phyloP scores from a whole-genome alignment of 2,329 filamentous ascomycete genomes.

The Pyrenochaeta sp. region DNA sequence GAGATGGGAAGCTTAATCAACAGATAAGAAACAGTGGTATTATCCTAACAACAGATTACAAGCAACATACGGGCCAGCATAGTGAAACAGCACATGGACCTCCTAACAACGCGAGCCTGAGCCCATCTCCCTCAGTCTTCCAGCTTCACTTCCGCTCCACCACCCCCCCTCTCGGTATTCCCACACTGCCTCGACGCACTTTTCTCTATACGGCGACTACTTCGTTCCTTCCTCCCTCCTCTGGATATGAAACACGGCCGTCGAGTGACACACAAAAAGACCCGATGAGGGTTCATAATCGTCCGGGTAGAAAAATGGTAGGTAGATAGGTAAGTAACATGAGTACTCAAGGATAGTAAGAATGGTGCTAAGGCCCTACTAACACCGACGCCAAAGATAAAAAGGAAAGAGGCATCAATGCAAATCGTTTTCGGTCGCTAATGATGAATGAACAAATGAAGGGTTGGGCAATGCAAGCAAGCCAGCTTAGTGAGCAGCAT shows the following conservation, averaged over 20 bases:
- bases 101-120: background rate
- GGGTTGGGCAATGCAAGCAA: background rate
- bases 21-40: conserved; percentile 24
- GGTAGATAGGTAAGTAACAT: background rate
- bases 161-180: background rate
- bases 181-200: background rate
- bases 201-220: background rate
- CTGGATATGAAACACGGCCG: conserved; percentile 7
- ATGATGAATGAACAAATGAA: conserved; percentile 14
- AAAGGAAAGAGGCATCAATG: conserved; percentile 28
- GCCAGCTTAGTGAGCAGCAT: conserved; percentile 10
- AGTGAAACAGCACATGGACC: conserved; percentile 8
- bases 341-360: conserved; percentile 26
- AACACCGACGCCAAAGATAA: conserved; percentile 24
- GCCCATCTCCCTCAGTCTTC: background rate
- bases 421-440: conserved; percentile 21
- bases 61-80: conserved; percentile 17
- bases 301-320: conserved; percentile 4
- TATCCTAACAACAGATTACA: conserved; percentile 28
- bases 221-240: background rate
- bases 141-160: background rate
- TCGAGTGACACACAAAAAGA: conserved; percentile 16
- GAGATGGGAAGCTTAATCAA: background rate
- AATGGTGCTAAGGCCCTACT: conserved; percentile 8
- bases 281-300: conserved; percentile 13